phyloP scores from a whole-genome alignment of 78 protist species.

The Dictyostelium capitatum region DNA sequence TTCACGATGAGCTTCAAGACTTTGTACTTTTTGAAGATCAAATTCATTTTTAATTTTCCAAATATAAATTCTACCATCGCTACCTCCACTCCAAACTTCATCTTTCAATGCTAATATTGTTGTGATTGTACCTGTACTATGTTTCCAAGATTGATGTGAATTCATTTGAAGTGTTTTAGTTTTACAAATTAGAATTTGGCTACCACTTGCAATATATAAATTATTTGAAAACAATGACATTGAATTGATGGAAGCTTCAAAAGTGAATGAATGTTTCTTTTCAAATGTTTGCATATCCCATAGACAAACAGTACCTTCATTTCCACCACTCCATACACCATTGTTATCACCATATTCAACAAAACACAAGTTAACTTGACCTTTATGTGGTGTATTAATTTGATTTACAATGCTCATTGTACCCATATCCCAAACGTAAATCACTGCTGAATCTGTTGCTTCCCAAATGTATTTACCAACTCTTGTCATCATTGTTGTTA shows the following conservation, averaged over 20 bases:
- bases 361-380: background rate
- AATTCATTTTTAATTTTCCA: slow-evolving; percentile 69
- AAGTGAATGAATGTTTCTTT: background rate
- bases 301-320: slow-evolving; percentile 6
- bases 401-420: slow-evolving; percentile 55
- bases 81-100: slow-evolving; percentile 74
- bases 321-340: slow-evolving; percentile 43
- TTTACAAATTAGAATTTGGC: slow-evolving; percentile 43
- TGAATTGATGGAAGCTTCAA: background rate
- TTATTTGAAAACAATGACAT: background rate
- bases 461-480: slow-evolving; percentile 67
- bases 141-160: slow-evolving; percentile 41
- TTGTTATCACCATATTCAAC: background rate
- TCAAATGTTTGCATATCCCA: slow-evolving; percentile 69
- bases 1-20: slow-evolving; percentile 61
- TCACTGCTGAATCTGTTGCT: background rate
- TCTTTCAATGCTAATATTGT: slow-evolving; percentile 48
- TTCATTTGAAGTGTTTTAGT: slow-evolving; percentile 27
- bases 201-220: slow-evolving; percentile 17
- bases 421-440: slow-evolving; percentile 77
- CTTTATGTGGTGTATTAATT: slow-evolving; percentile 21
- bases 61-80: slow-evolving; percentile 62
- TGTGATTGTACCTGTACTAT: slow-evolving; percentile 32
- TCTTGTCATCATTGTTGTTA: slow-evolving; percentile 33
- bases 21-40: slow-evolving; percentile 22